phyloP scores from a whole-genome alignment of 352 stramenopile genomes.

The Pythium brassicae region DNA sequence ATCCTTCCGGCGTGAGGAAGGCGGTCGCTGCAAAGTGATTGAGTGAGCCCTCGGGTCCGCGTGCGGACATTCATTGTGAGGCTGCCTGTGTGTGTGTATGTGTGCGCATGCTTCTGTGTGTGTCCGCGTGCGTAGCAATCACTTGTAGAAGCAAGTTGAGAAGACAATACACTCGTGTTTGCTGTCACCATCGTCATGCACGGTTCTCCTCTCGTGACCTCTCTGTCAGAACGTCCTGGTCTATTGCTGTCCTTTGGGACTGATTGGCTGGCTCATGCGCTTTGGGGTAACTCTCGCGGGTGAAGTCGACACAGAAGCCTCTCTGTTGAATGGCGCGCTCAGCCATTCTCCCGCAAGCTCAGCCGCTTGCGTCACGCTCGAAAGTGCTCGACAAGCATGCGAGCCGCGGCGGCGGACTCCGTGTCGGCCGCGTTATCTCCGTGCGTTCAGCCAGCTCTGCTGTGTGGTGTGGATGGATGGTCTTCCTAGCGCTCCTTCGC shows the following conservation, averaged over 20 bases:
- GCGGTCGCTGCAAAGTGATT: conserved; percentile 69
- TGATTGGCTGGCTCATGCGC: too few relatives aligned
- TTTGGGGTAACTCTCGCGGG: too few relatives aligned
- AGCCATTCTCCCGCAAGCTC: neutral
- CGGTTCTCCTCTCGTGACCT: too few relatives aligned
- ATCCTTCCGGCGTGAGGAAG: conserved; percentile 37
- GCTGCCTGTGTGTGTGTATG: neutral
- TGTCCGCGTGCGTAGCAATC: too few relatives aligned
- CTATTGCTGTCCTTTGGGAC: neutral
- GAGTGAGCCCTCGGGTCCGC: conserved; percentile 27
- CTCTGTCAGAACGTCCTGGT: too few relatives aligned
- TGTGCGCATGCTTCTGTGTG: neutral
- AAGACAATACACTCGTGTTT: too few relatives aligned
- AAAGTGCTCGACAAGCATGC: conserved; percentile 9
- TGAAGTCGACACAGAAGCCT: too few relatives aligned
- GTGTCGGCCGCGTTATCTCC: conserved; percentile 49
- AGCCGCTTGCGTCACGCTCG: neutral
- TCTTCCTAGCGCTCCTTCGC: neutral
- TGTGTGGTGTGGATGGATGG: too few relatives aligned
- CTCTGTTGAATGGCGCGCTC: neutral
- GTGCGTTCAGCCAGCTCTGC: conserved; percentile 21
- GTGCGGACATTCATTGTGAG: conserved; percentile 20
- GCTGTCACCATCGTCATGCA: too few relatives aligned
- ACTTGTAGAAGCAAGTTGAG: too few relatives aligned
- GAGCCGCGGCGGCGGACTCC: conserved; percentile 28